Evolutionary conservation across 192 early-diverging fungal species (phyloP).

Genomic region (Rhizophagus clarus): DNA sequence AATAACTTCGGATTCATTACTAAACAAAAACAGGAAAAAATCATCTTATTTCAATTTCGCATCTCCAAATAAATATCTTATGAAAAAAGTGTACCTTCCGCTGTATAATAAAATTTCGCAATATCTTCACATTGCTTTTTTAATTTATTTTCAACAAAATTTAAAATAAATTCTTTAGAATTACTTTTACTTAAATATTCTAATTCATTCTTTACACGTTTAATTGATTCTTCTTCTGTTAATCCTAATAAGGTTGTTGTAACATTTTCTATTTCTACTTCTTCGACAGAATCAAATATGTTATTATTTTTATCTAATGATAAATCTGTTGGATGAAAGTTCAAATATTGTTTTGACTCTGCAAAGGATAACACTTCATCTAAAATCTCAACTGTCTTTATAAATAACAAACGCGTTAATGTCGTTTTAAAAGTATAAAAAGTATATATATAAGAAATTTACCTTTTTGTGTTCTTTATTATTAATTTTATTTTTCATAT

Average conservation of each 20-base stretch:
- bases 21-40: background rate
- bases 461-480: background rate
- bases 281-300: background rate
- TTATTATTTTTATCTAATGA: background rate
- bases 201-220: background rate
- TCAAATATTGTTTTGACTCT: slow-evolving; percentile 25
- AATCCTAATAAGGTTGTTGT: slow-evolving; percentile 11
- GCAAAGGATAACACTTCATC: slow-evolving; percentile 13
- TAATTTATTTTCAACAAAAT: slow-evolving; percentile 1
- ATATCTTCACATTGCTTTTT: slow-evolving; percentile 17
- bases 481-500: background rate
- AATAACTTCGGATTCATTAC: slow-evolving; percentile 1
- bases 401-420: background rate
- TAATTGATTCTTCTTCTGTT: slow-evolving; percentile 7
- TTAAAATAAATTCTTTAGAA: background rate
- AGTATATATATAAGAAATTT: background rate
- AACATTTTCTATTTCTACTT: background rate
- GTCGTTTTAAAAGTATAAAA: too few species aligned
- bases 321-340: slow-evolving; percentile 5
- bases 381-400: background rate
- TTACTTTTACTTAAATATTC: background rate
- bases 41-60: background rate
- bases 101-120: slow-evolving; percentile 15
- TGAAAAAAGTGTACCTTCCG: background rate
- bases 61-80: background rate